A percentile compares a stretch with the other conserved stretches of the same genome.
phyloP scores from a whole-genome alignment of 192 early-diverging fungal species.

The Spizellomyces sp. region DNA sequence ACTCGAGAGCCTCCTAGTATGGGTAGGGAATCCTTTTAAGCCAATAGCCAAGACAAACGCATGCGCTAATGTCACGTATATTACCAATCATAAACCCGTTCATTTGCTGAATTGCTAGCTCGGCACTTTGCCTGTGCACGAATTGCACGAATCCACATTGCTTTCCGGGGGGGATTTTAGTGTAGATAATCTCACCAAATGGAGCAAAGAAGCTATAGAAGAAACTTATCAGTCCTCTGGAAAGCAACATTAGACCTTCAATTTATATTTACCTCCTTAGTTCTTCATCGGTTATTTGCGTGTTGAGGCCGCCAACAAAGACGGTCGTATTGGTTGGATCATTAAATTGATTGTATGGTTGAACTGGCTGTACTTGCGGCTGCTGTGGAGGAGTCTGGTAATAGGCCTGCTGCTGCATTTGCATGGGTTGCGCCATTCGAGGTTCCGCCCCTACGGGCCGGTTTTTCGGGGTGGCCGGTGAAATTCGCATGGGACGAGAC shows the following conservation, averaged over 20 bases:
- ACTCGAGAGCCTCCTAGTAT: conserved; percentile 58
- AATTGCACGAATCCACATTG: conserved; percentile 97
- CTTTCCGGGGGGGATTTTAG: conserved; percentile 93
- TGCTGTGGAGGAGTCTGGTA: conserved; percentile 11
- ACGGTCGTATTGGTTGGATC: conserved; percentile 96
- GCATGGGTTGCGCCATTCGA: background rate
- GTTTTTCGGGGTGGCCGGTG: conserved; percentile 76
- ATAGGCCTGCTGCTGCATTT: conserved; percentile 11
- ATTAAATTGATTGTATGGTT: conserved; percentile 41
- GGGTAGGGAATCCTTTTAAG: background rate
- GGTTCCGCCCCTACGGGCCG: conserved; percentile 14
- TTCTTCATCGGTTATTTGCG: conserved; percentile 85
- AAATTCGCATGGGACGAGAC: conserved; percentile 88
- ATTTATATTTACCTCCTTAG: conserved; percentile 51
- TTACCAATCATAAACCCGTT: conserved; percentile 83
- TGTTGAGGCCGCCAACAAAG: conserved; percentile 91
- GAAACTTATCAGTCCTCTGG: conserved; percentile 1
- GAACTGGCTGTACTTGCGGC: conserved; percentile 6
- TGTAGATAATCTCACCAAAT: conserved; percentile 91
- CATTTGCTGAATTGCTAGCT: conserved; percentile 88
- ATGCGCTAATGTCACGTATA: background rate
- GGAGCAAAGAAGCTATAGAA: conserved; percentile 68
- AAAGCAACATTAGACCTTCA: background rate
- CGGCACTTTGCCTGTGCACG: conserved; percentile 78
- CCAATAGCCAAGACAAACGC: background rate